A percentile compares a stretch with the other conserved stretches of the same genome.
Evolutionary conservation across 2,329 filamentous ascomycete genomes (phyloP).

Genomic region (Graphiopsis chlorocephala): DNA sequence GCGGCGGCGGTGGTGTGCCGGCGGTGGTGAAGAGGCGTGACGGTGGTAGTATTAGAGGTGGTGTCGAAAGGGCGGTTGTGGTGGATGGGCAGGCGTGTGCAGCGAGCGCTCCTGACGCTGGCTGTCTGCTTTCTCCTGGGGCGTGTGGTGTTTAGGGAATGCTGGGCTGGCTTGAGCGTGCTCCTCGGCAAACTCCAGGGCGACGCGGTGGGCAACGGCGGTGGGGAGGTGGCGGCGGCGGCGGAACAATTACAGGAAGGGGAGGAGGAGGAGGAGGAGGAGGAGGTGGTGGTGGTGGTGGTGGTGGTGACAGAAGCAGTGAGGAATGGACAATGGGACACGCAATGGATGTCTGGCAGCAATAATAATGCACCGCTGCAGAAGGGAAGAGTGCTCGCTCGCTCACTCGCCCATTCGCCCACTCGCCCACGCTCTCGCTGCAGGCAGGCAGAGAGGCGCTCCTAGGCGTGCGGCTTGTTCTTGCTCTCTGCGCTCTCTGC

Average conservation of each 20-base stretch:
- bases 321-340: not conserved
- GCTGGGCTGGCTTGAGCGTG: slow-evolving; percentile 11
- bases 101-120: slow-evolving; percentile 12
- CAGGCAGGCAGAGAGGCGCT: not conserved
- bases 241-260: not conserved
- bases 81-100: slow-evolving; percentile 7
- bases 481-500: not conserved
- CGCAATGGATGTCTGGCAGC: not conserved
- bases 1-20: not conserved
- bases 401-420: no score
- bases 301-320: not conserved
- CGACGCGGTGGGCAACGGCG: slow-evolving; percentile 6
- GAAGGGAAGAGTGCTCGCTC: not conserved
- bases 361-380: not conserved
- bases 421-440: no score
- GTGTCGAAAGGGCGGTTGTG: not conserved
- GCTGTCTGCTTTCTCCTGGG: slow-evolving; percentile 7
- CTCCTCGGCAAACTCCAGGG: slow-evolving; percentile 14
- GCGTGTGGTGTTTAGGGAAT: slow-evolving; percentile 12
- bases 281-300: not conserved
- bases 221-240: not conserved
- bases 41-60: not conserved
- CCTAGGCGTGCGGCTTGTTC: not conserved
- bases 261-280: not conserved
- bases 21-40: not conserved